Conservation (phyloP, 2,329 filamentous ascomycete species). For the Acrocalymma vagum region DNA sequence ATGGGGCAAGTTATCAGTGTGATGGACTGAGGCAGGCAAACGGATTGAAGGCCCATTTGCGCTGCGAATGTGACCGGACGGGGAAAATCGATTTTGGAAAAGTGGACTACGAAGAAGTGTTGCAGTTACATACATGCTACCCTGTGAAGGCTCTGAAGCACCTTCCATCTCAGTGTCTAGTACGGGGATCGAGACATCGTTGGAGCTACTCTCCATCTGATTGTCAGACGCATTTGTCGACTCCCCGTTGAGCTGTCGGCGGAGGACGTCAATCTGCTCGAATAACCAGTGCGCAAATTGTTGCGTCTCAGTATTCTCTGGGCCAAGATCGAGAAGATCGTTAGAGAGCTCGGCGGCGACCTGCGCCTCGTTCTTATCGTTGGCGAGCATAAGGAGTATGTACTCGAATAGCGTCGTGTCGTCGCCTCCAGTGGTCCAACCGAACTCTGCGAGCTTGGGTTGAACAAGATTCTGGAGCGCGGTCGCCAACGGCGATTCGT, state of each 20-base stretch:
- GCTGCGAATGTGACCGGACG: background rate
- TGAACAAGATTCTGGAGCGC: constrained; percentile 84
- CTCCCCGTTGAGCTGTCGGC: constrained; percentile 61
- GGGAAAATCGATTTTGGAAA: constrained; percentile 4
- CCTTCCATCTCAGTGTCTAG: constrained; percentile 78
- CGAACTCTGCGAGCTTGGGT: constrained; percentile 90
- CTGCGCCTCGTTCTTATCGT: constrained; percentile 90
- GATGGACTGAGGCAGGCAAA: background rate
- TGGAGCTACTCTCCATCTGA: constrained; percentile 29
- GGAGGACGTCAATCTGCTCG: constrained; percentile 76
- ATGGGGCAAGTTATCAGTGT: background rate
- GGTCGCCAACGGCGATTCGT: constrained; percentile 84
- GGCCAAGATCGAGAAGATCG: constrained; percentile 82
- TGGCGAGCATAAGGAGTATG: constrained; percentile 95
- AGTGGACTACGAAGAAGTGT: no score
- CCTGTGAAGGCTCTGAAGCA: constrained; percentile 50
- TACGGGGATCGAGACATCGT: constrained; percentile 44
- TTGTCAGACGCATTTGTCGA: constrained; percentile 26
- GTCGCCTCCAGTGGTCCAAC: constrained; percentile 84
- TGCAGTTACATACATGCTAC: constrained; percentile 56
- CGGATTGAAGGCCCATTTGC: constrained; percentile 6
- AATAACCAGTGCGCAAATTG: constrained; percentile 96
- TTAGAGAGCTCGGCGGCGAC: constrained; percentile 87
- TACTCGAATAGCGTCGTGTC: constrained; percentile 92
- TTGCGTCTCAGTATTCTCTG: constrained; percentile 82